phyloP scores from a whole-genome alignment of 306 rosid genomes.

The Lathyrus aphaca region DNA sequence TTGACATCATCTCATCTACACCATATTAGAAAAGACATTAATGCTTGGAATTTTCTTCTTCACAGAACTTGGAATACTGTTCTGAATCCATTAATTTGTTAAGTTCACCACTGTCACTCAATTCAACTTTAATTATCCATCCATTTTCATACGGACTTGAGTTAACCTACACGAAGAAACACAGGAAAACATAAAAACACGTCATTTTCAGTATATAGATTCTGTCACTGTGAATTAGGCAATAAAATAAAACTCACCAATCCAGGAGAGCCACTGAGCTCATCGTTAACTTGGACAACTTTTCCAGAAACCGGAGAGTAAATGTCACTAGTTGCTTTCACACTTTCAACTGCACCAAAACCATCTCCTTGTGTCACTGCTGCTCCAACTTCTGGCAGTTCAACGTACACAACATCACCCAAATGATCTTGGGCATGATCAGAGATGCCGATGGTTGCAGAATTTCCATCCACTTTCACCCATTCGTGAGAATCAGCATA shows the following conservation, averaged over 20 bases:
- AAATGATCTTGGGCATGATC: conserved; percentile 97
- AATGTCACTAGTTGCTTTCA: conserved; percentile 93
- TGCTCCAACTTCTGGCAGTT: conserved; percentile 78
- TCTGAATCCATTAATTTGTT: conserved; percentile 83
- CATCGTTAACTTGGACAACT: conserved; percentile 70
- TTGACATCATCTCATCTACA: conserved; percentile 36
- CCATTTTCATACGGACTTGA: conserved; percentile 84
- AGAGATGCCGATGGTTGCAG: conserved; percentile 81
- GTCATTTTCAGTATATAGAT: background rate
- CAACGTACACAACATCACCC: conserved; percentile 94
- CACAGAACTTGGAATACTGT: conserved; percentile 86
- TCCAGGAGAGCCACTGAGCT: conserved; percentile 79
- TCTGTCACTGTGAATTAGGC: background rate
- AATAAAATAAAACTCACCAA: conserved; percentile 60
- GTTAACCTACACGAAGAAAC: conserved; percentile 56
- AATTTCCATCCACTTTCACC: conserved; percentile 82
- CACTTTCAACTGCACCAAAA: conserved; percentile 97
- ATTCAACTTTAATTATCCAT: conserved; percentile 84
- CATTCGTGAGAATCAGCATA: conserved; percentile 87
- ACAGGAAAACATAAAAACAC: conserved; percentile 14
- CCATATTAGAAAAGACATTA: conserved; percentile 43
- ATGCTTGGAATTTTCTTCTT: conserved; percentile 86
- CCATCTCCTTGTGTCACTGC: conserved; percentile 63
- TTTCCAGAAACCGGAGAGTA: conserved; percentile 89
- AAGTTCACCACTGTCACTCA: conserved; percentile 61